Evolutionary conservation across 352 stramenopile species (phyloP), one percentile per base, ranked within the genome.

Genomic region (Pythium coloratum): DNA sequence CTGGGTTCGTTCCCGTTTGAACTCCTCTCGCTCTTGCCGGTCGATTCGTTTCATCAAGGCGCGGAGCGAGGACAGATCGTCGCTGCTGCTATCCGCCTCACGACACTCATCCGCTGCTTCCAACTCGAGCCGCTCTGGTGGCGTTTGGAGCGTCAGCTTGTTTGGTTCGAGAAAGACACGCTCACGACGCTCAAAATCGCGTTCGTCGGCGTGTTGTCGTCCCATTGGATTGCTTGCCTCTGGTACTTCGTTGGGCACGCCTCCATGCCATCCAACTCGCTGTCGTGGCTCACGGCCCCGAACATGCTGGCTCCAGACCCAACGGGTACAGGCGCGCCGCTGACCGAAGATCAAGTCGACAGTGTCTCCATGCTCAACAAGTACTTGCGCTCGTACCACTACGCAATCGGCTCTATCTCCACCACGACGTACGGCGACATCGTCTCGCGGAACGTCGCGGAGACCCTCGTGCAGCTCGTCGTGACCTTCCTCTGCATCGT

Each of bases 351-450:
- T 10, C 53, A 65, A 13, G 51, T 76, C 34, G 55, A 44, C 6
- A 36, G n/a, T 9, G 67, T 76, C 5, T 64, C 70, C n/a, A 55
- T 73, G 47, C 62, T 72, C 16, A 73, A 69, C 58, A 76, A 76
- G 42, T 76, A 76, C 55, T 50, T 76, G 49, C 70, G 70, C 24
- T 62, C 70, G 9, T 76, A 76, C 36, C 70, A 76, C 36, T 76
- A 53, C 51, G 70, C 70, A 26, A 76, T 76, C 24, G 70, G 70
- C 30, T 76, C 70, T 5, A 73, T 76, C 46, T 76, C 70, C 44
- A 73, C 70, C 13, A 67, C 65, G 16, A 73, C 70, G 30, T 76
- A 67, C 46, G 70, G 70, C 24, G 70, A 76, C 42, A 76, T 76
- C 36, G 49, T 59, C 16, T 70, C 70, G 30, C 64, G 65, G 5